Evolutionary conservation across 257 asterid species (phyloP).

Genomic region (Solanum verrucosum): DNA sequence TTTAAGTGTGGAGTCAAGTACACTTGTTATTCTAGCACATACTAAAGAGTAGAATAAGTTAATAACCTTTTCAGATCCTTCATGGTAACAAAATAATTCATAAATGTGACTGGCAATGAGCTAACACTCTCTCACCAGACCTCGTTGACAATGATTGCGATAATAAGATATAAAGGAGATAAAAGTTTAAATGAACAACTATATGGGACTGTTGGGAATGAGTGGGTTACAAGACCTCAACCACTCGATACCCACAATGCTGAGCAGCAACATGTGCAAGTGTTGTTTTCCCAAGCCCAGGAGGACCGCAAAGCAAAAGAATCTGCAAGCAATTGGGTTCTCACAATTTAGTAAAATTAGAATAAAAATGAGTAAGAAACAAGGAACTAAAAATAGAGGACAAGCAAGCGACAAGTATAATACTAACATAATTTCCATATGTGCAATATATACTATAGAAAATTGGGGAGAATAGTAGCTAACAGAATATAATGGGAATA

Average conservation of each 20-base stretch:
- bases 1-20: neutral
- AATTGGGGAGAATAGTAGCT: neutral
- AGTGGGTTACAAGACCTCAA: slow-evolving; percentile 52
- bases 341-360: neutral
- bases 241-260: slow-evolving; percentile 97
- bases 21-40: neutral
- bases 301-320: slow-evolving; percentile 95
- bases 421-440: neutral
- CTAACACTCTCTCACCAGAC: neutral
- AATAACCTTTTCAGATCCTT: neutral
- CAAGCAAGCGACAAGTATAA: neutral
- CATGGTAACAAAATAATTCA: neutral
- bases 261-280: slow-evolving; percentile 98
- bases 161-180: slow-evolving; percentile 1
- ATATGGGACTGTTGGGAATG: neutral
- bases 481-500: neutral
- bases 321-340: slow-evolving; percentile 39
- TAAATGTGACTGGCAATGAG: neutral
- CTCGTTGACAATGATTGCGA: neutral
- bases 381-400: neutral
- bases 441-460: neutral
- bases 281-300: slow-evolving; percentile 98
- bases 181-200: slow-evolving; percentile 9
- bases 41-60: neutral
- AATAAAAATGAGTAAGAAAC: slow-evolving; percentile 4